Evolutionary conservation across 768 basidiomycete species (phyloP), one percentile per base, ranked within the genome.

Genomic region (Polyporus arcularius): DNA sequence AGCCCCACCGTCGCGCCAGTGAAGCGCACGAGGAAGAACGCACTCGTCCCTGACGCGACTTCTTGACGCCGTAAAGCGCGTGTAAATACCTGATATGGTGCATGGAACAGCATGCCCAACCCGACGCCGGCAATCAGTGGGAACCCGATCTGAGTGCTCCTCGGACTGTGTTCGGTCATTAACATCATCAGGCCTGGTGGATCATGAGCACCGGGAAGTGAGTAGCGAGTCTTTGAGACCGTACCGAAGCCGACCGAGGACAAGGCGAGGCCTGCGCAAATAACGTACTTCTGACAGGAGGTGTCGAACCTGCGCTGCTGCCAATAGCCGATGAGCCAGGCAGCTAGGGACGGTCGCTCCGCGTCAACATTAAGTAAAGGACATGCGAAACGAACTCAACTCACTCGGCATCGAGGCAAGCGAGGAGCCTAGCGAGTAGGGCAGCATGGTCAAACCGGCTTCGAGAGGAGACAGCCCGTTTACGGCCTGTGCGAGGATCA

Each of bases 1-100:
- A 94, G 73, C 62, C 92, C 92, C 41, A 88, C 78, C 2, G 92
- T 92, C 35, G 92, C 90, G 9, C 92, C 92, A 40, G 91, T 93
- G 74, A 94, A 94, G 46, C 92, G 82, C 47, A 92, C 90, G 57
- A 94, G 79, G 74, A 94, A 94, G 73, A 94, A 94, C 11, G 90
- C 91, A 68, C 90, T 88, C 10, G 92, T 94, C 32, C 90, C 89
- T 21, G 85, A 82, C 4, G 92, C 91, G 53, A 92, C 72, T 65
- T 92, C 87, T 49, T 81, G 76, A 7, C 85, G 82, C 58, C 83
- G 80, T 39, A 94, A 72, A 12, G 87, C 84, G 60, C 80, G 81
- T 51, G 84, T 84, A 70, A 94, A 90, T 9, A 92, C 82, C 69
- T 92, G 90, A 68, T 91, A 92, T 8, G 92, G 92, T 0, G 91